phyloP scores from a whole-genome alignment of 768 basidiomycete genomes.

The Xanthoconium stramineum region DNA sequence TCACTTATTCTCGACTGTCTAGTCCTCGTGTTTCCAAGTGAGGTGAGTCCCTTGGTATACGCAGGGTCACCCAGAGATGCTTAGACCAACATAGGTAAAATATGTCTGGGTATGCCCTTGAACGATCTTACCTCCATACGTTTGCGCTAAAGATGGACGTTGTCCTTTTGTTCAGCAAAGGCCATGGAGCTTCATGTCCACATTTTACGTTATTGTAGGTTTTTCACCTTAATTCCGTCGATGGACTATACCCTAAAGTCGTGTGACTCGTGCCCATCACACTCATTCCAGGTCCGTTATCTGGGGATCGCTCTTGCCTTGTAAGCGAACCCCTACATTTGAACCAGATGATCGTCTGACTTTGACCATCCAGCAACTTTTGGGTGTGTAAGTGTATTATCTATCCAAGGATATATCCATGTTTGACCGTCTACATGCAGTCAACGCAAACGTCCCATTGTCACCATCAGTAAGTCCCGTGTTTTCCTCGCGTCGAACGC shows the following conservation, averaged over 20 bases:
- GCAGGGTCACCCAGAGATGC: not conserved
- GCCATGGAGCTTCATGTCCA: constrained; percentile 13
- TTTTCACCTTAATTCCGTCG: not conserved
- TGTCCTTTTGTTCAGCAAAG: not conserved
- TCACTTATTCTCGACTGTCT: not conserved
- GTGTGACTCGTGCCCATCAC: too few relatives aligned
- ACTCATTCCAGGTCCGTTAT: constrained; percentile 12
- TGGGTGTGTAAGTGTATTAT: constrained; percentile 11
- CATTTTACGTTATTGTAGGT: constrained; percentile 16
- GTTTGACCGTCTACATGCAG: constrained; percentile 3
- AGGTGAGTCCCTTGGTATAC: constrained; percentile 6
- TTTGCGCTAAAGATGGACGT: not conserved
- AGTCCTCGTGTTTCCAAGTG: constrained; percentile 22
- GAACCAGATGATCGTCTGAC: not conserved
- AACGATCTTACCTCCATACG: too few relatives aligned
- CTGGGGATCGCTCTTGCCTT: constrained; percentile 15
- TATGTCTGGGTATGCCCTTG: constrained; percentile 17
- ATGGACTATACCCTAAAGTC: not conserved
- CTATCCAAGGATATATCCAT: not conserved
- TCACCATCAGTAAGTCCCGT: not conserved
- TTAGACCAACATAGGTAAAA: constrained; percentile 11
- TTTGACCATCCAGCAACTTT: constrained; percentile 1
- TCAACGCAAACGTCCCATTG: constrained; percentile 18
- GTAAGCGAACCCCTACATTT: constrained; percentile 3
- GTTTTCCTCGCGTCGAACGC: too few relatives aligned